Percentiles rank a stretch among this genome's conserved stretches.
Conservation (phyloP, 768 basidiomycete genomes). For the Ramaria rubella region DNA sequence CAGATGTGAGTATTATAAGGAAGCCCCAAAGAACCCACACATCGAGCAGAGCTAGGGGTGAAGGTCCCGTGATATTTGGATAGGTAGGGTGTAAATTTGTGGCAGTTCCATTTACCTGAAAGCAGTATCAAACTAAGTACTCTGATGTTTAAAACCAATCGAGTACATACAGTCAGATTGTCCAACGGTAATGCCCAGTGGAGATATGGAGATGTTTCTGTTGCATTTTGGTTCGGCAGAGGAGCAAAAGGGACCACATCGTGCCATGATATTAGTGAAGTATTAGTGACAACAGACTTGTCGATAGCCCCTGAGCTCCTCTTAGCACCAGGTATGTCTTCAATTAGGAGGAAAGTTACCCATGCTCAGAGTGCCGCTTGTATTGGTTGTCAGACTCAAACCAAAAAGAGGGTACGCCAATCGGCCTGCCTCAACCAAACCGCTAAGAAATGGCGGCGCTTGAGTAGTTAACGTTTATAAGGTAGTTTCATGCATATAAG, state of each 20-base stretch:
- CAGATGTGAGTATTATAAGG: not conserved
- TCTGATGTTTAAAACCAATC: not conserved
- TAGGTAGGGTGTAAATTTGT: slow-evolving; percentile 59
- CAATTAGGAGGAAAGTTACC: slow-evolving; percentile 37
- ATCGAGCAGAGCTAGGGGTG: slow-evolving; percentile 65
- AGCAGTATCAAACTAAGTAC: not conserved
- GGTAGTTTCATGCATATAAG: not conserved
- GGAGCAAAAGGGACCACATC: slow-evolving; percentile 70
- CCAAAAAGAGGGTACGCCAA: slow-evolving; percentile 74
- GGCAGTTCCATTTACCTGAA: slow-evolving; percentile 49
- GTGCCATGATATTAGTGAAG: slow-evolving; percentile 62
- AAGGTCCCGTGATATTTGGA: slow-evolving; percentile 43
- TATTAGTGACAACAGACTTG: slow-evolving; percentile 55
- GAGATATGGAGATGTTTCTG: slow-evolving; percentile 61
- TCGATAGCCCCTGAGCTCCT: slow-evolving; percentile 66
- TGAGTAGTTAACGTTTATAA: not conserved
- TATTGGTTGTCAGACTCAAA: slow-evolving; percentile 54
- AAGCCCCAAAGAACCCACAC: slow-evolving; percentile 41
- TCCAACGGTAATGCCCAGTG: slow-evolving; percentile 66
- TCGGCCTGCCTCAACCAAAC: slow-evolving; percentile 53
- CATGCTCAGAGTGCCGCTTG: slow-evolving; percentile 55
- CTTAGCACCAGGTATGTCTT: not conserved
- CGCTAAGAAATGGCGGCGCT: slow-evolving; percentile 67
- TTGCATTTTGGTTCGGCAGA: slow-evolving; percentile 37
- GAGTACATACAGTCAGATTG: slow-evolving; percentile 42